Conservation (phyloP, 2,329 filamentous ascomycete species). For the Tolypocladium sp. region DNA sequence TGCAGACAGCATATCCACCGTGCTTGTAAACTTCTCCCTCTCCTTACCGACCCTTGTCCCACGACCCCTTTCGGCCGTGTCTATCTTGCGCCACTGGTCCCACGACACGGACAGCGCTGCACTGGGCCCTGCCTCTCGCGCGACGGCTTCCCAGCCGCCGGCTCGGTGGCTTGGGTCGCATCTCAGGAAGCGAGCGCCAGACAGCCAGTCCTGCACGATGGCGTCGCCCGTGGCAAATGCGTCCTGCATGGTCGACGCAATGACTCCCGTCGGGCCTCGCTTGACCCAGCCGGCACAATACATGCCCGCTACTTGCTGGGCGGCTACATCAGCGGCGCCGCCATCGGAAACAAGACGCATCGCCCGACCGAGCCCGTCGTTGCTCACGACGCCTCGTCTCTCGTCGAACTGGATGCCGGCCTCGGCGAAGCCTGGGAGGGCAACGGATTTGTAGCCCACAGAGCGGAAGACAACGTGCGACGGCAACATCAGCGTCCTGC, state of each 20-base stretch:
- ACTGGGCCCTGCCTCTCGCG: conserved; percentile 41
- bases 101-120: conserved; percentile 62
- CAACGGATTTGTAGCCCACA: conserved; percentile 84
- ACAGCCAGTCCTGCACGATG: conserved; percentile 67
- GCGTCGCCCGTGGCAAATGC: conserved; percentile 84
- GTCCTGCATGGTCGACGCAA: conserved; percentile 92
- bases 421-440: conserved; percentile 64
- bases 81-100: conserved; percentile 78
- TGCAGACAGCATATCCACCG: conserved; percentile 47
- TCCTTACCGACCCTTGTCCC: conserved; percentile 64
- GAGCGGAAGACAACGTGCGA: conserved; percentile 77
- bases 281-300: conserved; percentile 98
- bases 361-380: conserved; percentile 73
- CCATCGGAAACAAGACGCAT: conserved; percentile 23
- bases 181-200: conserved; percentile 30
- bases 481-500: conserved; percentile 42
- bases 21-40: conserved; percentile 60
- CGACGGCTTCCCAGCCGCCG: conserved; percentile 70
- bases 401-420: conserved; percentile 72
- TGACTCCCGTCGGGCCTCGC: conserved; percentile 86
- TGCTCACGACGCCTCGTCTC: conserved; percentile 65
- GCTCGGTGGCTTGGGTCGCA: neutral
- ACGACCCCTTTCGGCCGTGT: conserved; percentile 61
- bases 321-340: conserved; percentile 20
- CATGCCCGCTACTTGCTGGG: conserved; percentile 51